These are phyloP conservation scores for Rhizopus delemar DNA, from an alignment of 371 early-diverging fungal genomes.

Conservation along the genomic window DNA sequence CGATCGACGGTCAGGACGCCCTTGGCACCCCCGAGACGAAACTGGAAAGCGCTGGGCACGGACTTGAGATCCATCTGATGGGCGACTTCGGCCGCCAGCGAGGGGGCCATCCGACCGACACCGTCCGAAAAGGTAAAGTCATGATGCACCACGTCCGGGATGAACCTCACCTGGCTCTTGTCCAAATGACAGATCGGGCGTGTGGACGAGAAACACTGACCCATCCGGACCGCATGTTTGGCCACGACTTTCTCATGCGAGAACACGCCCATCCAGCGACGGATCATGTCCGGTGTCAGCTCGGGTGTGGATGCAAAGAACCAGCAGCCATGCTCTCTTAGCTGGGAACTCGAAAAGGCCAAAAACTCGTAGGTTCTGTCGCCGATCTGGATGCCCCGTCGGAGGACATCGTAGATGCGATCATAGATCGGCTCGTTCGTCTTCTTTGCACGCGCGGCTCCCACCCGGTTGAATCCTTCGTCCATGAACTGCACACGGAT, in stretches of 20 bases:
- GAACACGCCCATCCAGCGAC: conserved; percentile 76
- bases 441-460: conserved; percentile 24
- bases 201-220: conserved; percentile 77
- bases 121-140: conserved; percentile 82
- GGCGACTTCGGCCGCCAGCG: conserved; percentile 57
- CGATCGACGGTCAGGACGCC: conserved; percentile 62
- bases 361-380: conserved; percentile 66
- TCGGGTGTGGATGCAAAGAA: conserved; percentile 54
- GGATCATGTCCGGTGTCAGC: conserved; percentile 60
- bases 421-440: conserved; percentile 48
- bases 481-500: conserved; percentile 71
- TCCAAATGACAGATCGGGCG: conserved; percentile 46
- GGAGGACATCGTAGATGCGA: conserved; percentile 52
- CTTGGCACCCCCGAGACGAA: conserved; percentile 82
- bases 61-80: conserved; percentile 48
- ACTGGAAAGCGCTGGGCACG: conserved; percentile 77
- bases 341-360: conserved; percentile 70
- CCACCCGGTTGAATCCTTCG: conserved; percentile 52
- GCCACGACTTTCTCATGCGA: conserved; percentile 67
- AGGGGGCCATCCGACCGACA: conserved; percentile 69
- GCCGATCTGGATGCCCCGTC: conserved; percentile 63
- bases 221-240: conserved; percentile 75
- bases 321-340: conserved; percentile 75
- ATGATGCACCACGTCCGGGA: conserved; percentile 60
- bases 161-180: conserved; percentile 38